Base-by-base conservation (phyloP, 139 green algal species). In the Ettlia oleoabundans region DNA sequence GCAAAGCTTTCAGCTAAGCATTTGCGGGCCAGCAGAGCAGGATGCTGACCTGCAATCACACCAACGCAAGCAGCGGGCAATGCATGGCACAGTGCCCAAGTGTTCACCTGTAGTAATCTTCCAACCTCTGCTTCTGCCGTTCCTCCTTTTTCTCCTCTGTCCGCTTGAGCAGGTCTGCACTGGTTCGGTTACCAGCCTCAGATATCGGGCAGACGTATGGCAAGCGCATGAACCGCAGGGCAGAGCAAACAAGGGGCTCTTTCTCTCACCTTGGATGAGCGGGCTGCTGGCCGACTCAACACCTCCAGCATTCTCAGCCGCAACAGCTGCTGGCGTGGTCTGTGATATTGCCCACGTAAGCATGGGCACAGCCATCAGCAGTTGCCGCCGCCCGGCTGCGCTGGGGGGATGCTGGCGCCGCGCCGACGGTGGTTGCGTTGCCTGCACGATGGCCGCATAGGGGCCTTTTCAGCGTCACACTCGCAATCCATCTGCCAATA, bases 71-170 rank as follows among this genome's bases (percentile, higher is more conserved):
- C n/a, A n/a, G n/a, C n/a, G n/a, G n/a, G n/a, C n/a, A n/a, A n/a
- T n/a, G n/a, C n/a, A n/a, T n/a, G n/a, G n/a, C 43, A 37, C 65
- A 73, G 65, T 73, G 30, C 7, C 28, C 18, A 69, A 41, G 28
- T 69, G 30, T 89, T 1, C 83, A 32, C 2, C 76, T 43, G 53
- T 89, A 88, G 67, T 89, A 89, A 63, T 88, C 82, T 8, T 88
- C 41, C 43, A 89, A 69, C 61, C 85, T 64, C 53, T 85, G 83
- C 72, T 78, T 81, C 24, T 38, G 33, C 55, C 85, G 64, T 52
- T 89, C 76, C 41, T 77, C 83, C 47, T 52, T 74, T 76, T 89
- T 89, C 43, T 88, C 85, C 37, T 86, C 83, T 10, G 83, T 89
- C 19, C 55, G 85, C 8, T 58, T 37, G n/a, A 89, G 67, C 51